phyloP scores from a whole-genome alignment of 768 basidiomycete genomes.

The Amyloporia xantha region DNA sequence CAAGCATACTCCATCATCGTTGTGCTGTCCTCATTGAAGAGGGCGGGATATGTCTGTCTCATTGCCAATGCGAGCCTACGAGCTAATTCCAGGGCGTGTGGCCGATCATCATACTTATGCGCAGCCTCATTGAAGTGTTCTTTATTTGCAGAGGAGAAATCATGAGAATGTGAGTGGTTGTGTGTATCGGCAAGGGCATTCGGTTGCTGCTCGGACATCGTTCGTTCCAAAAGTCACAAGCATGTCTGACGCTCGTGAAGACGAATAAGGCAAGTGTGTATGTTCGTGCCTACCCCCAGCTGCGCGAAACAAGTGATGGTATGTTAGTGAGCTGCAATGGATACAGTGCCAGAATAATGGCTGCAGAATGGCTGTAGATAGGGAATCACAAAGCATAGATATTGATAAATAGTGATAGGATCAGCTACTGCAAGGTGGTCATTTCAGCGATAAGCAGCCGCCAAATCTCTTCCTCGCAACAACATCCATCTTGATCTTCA shows the following conservation, averaged over 20 bases:
- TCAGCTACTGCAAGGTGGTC: too few species aligned
- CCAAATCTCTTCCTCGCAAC: slow-evolving; percentile 65
- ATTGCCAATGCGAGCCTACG: slow-evolving; percentile 20
- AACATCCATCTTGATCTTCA: slow-evolving; percentile 62
- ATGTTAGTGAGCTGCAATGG: too few species aligned
- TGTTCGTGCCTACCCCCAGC: too few species aligned
- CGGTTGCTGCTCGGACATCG: not conserved
- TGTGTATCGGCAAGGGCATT: not conserved
- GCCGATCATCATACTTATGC: slow-evolving; percentile 7
- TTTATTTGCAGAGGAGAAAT: slow-evolving; percentile 11
- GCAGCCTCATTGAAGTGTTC: slow-evolving; percentile 13
- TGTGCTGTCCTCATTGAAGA: slow-evolving; percentile 51
- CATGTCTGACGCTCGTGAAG: not conserved
- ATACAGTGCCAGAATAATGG: too few species aligned
- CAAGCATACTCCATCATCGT: slow-evolving; percentile 70
- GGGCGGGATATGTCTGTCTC: slow-evolving; percentile 16
- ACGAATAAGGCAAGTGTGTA: not conserved
- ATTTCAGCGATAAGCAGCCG: slow-evolving; percentile 58
- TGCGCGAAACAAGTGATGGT: too few species aligned
- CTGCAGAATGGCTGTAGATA: too few species aligned
- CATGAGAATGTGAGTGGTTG: slow-evolving; percentile 3
- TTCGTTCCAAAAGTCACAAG: not conserved
- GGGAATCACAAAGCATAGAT: too few species aligned
- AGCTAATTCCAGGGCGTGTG: not conserved
- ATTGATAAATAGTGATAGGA: too few species aligned